Evolutionary conservation across 306 rosid genomes (phyloP).

Genomic region (Vigna unguiculata): DNA sequence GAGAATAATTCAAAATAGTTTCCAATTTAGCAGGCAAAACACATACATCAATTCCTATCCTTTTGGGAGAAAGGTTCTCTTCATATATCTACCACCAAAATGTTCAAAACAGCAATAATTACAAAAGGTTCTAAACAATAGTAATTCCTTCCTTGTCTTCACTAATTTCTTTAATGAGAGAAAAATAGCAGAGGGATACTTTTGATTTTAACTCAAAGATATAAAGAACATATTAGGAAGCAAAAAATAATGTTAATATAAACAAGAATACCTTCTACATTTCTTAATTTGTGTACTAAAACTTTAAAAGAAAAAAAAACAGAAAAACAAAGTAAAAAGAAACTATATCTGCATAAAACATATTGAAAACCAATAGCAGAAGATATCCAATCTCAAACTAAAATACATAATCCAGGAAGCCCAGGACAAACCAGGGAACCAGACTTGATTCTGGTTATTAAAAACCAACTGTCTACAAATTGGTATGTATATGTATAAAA

Average conservation of each 20-base stretch:
- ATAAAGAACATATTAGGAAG: background rate
- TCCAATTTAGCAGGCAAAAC: background rate
- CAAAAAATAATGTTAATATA: background rate
- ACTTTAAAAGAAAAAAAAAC: background rate
- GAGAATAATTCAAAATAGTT: background rate
- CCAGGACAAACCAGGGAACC: background rate
- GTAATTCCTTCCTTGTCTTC: background rate
- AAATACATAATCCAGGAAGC: background rate
- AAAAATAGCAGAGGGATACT: background rate
- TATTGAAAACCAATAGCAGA: background rate
- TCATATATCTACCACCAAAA: background rate
- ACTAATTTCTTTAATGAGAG: background rate
- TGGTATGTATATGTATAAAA: too few relatives aligned
- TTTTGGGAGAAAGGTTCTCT: background rate
- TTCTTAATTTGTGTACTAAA: background rate
- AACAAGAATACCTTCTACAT: background rate
- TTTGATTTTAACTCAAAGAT: background rate
- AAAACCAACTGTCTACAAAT: too few relatives aligned
- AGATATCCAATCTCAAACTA: background rate
- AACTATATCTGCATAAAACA: background rate
- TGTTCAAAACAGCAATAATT: background rate
- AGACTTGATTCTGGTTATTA: background rate
- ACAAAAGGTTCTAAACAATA: background rate
- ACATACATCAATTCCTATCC: background rate
- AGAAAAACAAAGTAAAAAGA: background rate